phyloP scores from a whole-genome alignment of 345 rosid genomes.

The Eucalyptus guilfoylei region DNA sequence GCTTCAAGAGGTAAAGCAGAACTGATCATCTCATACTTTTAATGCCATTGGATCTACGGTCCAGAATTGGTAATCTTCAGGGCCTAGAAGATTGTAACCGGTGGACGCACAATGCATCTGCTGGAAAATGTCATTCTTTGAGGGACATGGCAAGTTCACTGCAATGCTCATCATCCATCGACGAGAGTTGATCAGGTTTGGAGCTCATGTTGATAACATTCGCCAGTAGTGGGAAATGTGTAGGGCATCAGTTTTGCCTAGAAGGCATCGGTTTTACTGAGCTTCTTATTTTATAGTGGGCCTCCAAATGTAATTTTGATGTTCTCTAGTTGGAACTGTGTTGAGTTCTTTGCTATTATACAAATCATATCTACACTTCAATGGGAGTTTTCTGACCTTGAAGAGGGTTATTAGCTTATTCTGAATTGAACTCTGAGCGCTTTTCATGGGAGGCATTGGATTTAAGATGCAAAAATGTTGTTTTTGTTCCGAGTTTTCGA shows the following conservation, averaged over 20 bases:
- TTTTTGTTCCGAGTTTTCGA: neutral
- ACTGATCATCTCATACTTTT: neutral
- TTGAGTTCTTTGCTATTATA: neutral
- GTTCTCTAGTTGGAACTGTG: neutral
- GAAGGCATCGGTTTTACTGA: neutral
- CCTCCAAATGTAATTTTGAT: neutral
- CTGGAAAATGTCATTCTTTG: neutral
- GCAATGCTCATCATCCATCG: neutral
- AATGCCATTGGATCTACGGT: neutral
- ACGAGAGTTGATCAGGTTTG: neutral
- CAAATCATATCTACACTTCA: neutral
- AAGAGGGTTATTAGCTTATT: neutral
- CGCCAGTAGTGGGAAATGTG: neutral
- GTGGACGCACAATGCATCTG: neutral
- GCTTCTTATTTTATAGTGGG: neutral
- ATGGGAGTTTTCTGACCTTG: neutral
- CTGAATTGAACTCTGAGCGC: neutral
- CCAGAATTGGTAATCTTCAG: neutral
- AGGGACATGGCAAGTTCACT: neutral
- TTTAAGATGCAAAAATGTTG: neutral
- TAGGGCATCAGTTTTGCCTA: no score
- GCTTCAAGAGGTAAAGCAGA: slow-evolving; percentile 72
- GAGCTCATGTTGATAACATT: neutral
- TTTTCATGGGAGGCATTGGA: neutral
- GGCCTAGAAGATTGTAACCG: neutral